Evolutionary conservation across 2,329 filamentous ascomycete species (phyloP).

Genomic region (Diaporthe citrichinensis): DNA sequence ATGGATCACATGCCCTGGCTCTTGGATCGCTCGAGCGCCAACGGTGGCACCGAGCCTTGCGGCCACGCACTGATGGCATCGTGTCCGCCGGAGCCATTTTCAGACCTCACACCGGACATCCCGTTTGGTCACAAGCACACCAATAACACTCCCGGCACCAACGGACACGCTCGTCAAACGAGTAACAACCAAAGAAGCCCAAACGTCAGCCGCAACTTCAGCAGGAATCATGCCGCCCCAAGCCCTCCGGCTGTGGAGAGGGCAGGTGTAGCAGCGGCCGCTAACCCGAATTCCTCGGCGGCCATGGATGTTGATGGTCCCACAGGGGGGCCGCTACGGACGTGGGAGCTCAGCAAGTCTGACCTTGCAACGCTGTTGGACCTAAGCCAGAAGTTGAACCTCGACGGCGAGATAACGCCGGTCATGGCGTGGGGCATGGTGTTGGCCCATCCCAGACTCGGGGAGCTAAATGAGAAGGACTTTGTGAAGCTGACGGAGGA

Average conservation of each 20-base stretch:
- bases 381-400: conserved; percentile 84
- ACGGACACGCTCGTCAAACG: conserved; percentile 54
- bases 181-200: conserved; percentile 17
- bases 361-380: conserved; percentile 87
- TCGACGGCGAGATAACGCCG: conserved; percentile 92
- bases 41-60: conserved; percentile 75
- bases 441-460: conserved; percentile 77
- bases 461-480: conserved; percentile 76
- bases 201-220: conserved; percentile 41
- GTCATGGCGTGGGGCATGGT: conserved; percentile 95
- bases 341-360: conserved; percentile 82
- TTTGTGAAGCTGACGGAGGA: conserved; percentile 80
- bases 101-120: conserved; percentile 63
- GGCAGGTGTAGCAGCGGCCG: not conserved
- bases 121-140: conserved; percentile 66
- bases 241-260: not conserved
- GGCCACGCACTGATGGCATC: conserved; percentile 96
- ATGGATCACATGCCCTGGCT: conserved; percentile 91
- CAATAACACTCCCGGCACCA: conserved; percentile 52
- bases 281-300: not conserved
- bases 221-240: conserved; percentile 11
- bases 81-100: conserved; percentile 80
- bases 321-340: conserved; percentile 66
- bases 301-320: conserved; percentile 28
- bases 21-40: conserved; percentile 70